Evolutionary conservation across 192 early-diverging fungal species (phyloP).

Genomic region (Coemansia sp.): DNA sequence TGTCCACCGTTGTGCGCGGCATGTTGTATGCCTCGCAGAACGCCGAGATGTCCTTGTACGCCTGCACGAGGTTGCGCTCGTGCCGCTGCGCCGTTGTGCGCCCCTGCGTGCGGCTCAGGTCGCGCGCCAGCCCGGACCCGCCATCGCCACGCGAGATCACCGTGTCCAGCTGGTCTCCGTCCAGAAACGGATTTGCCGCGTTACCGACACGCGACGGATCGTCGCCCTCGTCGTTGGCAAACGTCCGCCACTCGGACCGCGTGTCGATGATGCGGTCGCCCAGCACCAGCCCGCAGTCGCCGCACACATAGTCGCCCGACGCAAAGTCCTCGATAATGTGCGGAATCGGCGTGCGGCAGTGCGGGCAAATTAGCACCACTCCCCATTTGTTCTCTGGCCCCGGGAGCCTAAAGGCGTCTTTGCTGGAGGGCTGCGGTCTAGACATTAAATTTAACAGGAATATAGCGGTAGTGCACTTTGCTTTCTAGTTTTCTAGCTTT

Average conservation of each 20-base stretch:
- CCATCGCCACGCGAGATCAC: constrained; percentile 80
- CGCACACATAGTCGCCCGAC: constrained; percentile 91
- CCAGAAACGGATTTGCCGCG: constrained; percentile 38
- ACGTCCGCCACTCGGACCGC: constrained; percentile 88
- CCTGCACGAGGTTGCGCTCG: constrained; percentile 73
- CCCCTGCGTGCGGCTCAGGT: constrained; percentile 45
- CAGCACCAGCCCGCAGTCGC: constrained; percentile 89
- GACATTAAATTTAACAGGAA: too few species aligned
- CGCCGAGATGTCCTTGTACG: constrained; percentile 82
- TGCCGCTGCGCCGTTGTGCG: constrained; percentile 71
- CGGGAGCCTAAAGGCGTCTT: background rate
- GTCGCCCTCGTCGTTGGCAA: constrained; percentile 48
- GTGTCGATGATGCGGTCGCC: constrained; percentile 98
- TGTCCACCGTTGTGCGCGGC: constrained; percentile 74
- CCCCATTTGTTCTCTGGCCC: constrained; percentile 9
- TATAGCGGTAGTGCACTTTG: too few species aligned
- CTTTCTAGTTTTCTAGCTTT: too few species aligned
- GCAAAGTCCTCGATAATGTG: constrained; percentile 96
- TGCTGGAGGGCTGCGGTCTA: too few species aligned
- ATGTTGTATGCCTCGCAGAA: constrained; percentile 86
- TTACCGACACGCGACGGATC: constrained; percentile 47
- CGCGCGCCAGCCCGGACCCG: constrained; percentile 36
- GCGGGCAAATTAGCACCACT: constrained; percentile 55
- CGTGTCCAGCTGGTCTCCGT: constrained; percentile 43
- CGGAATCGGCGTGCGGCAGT: constrained; percentile 81